These are phyloP conservation scores for Ustilago bromivora DNA, from an alignment of 1,284 basidiomycete genomes.

Conservation along the genomic window DNA sequence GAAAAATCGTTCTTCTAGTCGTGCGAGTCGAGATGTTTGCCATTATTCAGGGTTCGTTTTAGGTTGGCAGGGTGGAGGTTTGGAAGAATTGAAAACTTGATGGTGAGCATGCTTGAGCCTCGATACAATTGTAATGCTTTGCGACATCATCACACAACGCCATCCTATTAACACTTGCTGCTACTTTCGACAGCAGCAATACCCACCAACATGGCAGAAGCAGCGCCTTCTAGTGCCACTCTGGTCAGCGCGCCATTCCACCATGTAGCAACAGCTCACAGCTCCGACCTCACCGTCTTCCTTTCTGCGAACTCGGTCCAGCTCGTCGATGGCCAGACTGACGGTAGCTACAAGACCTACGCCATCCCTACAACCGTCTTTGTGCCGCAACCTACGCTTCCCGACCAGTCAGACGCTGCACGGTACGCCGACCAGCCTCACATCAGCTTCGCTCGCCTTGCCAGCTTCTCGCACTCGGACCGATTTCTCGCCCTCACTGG, in stretches of 20 bases:
- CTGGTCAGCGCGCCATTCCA: conserved; percentile 44
- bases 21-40: conserved; percentile 21
- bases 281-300: conserved; percentile 28
- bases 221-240: conserved; percentile 31
- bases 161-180: background rate
- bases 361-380: conserved; percentile 43
- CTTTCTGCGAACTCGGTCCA: conserved; percentile 54
- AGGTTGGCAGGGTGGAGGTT: conserved; percentile 32
- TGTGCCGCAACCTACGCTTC: conserved; percentile 47
- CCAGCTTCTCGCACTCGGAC: conserved; percentile 55
- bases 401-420: conserved; percentile 50
- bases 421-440: conserved; percentile 37
- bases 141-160: background rate
- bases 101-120: background rate
- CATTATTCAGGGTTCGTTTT: conserved; percentile 6
- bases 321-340: conserved; percentile 27
- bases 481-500: conserved; percentile 59
- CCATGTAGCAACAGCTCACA: conserved; percentile 42
- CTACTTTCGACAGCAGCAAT: background rate
- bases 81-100: conserved; percentile 18
- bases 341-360: conserved; percentile 26
- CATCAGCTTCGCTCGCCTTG: conserved; percentile 57
- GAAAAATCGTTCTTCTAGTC: conserved; percentile 11
- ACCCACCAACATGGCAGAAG: conserved; percentile 33
- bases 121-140: background rate